phyloP scores from a whole-genome alignment of 257 asterid species.

The Solanum medicagineum region DNA sequence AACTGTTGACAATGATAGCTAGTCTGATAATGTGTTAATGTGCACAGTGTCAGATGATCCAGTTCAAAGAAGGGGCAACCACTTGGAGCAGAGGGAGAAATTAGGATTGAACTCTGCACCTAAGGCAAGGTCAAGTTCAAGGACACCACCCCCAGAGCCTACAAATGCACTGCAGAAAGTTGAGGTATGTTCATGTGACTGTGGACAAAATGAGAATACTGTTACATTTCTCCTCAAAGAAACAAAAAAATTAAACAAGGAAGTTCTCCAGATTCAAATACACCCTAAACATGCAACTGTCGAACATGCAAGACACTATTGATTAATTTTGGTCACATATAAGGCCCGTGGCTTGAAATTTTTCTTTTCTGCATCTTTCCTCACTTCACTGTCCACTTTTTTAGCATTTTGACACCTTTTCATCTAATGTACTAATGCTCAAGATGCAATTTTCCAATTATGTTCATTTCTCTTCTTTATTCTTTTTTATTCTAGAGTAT shows the following conservation, averaged over 20 bases:
- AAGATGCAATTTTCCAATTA: neutral
- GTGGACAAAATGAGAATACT: neutral
- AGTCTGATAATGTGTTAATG: constrained; percentile 11
- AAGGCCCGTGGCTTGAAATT: neutral
- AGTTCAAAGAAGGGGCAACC: constrained; percentile 54
- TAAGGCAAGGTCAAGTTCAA: constrained; percentile 30
- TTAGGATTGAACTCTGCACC: constrained; percentile 65
- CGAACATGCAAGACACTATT: neutral
- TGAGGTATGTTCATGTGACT: constrained; percentile 39
- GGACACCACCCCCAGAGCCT: constrained; percentile 49
- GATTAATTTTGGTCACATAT: neutral
- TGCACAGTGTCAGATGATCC: constrained; percentile 44
- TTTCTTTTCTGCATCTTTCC: neutral
- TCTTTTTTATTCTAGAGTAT: neutral
- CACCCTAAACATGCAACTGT: neutral
- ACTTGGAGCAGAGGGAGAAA: constrained; percentile 81
- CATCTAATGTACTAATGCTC: neutral
- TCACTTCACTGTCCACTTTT: neutral
- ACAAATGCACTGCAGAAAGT: constrained; percentile 71
- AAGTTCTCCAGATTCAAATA: neutral
- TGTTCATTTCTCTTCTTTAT: neutral
- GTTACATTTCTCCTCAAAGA: neutral
- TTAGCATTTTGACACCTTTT: neutral
- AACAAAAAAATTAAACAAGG: neutral
- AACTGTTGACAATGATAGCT: neutral